Conservation (phyloP, 2,329 filamentous ascomycete species). For the Pezicula neosporulosa region DNA sequence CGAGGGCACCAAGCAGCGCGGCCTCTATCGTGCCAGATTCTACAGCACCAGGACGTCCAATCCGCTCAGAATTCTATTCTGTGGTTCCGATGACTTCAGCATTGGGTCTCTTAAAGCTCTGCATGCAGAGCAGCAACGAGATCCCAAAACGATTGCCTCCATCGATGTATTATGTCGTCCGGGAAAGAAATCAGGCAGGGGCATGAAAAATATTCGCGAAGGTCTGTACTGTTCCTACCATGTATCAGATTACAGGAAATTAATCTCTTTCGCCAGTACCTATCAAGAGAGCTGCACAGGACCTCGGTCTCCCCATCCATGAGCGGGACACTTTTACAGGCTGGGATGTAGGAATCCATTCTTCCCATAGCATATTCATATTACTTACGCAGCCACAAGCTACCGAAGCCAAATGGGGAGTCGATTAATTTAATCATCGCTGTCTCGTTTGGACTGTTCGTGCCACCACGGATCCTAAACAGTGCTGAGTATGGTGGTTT, state of each 20-base stretch:
- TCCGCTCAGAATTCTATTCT: slow-evolving; percentile 84
- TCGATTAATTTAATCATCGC: slow-evolving; percentile 77
- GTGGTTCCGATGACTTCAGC: slow-evolving; percentile 90
- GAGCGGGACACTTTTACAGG: slow-evolving; percentile 77
- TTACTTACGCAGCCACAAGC: slow-evolving; percentile 33
- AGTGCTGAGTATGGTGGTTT: slow-evolving; percentile 77
- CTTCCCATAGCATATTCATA: slow-evolving; percentile 1
- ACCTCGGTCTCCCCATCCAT: slow-evolving; percentile 65
- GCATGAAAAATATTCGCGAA: slow-evolving; percentile 50
- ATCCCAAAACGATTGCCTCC: slow-evolving; percentile 59
- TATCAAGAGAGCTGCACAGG: slow-evolving; percentile 61
- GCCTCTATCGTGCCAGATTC: background rate
- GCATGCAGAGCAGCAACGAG: slow-evolving; percentile 50
- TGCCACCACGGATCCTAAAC: slow-evolving; percentile 72
- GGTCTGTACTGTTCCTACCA: slow-evolving; percentile 13
- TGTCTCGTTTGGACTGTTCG: slow-evolving; percentile 90
- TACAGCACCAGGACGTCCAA: slow-evolving; percentile 26
- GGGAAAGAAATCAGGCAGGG: slow-evolving; percentile 73
- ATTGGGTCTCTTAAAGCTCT: slow-evolving; percentile 71
- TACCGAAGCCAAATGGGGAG: slow-evolving; percentile 42
- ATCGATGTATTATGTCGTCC: slow-evolving; percentile 85
- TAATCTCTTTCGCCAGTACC: slow-evolving; percentile 54
- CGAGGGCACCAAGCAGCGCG: background rate
- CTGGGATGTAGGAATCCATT: slow-evolving; percentile 62
- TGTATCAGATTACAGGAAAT: too few species aligned